These are phyloP conservation scores for Teratosphaeriaceae sp. DNA, from an alignment of 2,329 filamentous ascomycete genomes.

Conservation along the genomic window DNA sequence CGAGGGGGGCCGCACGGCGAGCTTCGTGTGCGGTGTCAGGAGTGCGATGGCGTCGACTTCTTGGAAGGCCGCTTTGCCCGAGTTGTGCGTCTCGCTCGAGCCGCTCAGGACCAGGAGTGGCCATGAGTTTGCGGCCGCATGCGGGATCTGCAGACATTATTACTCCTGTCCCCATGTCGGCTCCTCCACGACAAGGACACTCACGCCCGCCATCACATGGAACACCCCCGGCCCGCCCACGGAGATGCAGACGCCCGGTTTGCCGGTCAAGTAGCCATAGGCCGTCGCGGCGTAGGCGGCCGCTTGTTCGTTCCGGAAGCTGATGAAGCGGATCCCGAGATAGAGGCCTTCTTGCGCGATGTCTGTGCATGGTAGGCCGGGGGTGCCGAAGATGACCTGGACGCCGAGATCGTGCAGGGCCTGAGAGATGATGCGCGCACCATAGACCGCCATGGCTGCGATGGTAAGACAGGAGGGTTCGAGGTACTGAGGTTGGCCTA, in stretches of 20 bases:
- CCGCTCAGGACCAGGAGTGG: slow-evolving; percentile 50
- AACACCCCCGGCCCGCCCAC: slow-evolving; percentile 54
- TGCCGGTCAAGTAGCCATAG: slow-evolving; percentile 53
- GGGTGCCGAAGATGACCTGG: slow-evolving; percentile 47
- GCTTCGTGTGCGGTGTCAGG: slow-evolving; percentile 48
- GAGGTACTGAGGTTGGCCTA: too few species aligned
- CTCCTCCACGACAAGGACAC: too few species aligned
- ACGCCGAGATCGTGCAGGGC: slow-evolving; percentile 44
- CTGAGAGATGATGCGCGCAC: slow-evolving; percentile 43
- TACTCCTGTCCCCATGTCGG: too few species aligned
- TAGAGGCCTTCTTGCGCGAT: slow-evolving; percentile 52
- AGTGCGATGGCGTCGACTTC: slow-evolving; percentile 51
- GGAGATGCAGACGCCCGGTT: slow-evolving; percentile 51
- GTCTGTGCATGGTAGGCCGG: slow-evolving; percentile 51
- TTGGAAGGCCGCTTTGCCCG: slow-evolving; percentile 51
- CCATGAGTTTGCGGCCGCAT: slow-evolving; percentile 47
- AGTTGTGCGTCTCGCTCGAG: slow-evolving; percentile 45
- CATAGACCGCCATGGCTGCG: slow-evolving; percentile 19
- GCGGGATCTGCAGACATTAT: slow-evolving; percentile 16
- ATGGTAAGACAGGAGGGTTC: too few species aligned
- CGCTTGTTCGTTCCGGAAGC: slow-evolving; percentile 54
- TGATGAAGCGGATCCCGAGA: slow-evolving; percentile 52
- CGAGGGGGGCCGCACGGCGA: slow-evolving; percentile 41
- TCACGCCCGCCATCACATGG: slow-evolving; percentile 51
- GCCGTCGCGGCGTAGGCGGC: slow-evolving; percentile 52